These are phyloP conservation scores for Metschnikowia similis DNA, from an alignment of 805 yeast species.

Conservation along the genomic window DNA sequence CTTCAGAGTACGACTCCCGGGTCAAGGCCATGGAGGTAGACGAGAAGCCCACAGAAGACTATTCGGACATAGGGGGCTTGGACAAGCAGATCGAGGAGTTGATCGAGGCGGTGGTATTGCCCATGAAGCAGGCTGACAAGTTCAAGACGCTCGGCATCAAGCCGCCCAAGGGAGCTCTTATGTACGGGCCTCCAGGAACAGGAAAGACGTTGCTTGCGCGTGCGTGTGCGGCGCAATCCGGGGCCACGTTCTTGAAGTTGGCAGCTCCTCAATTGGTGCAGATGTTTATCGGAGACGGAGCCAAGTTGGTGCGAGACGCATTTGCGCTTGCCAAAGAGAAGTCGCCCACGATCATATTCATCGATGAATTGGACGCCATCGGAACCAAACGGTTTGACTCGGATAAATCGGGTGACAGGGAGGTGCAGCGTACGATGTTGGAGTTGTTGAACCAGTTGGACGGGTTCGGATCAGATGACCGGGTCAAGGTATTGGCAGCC, in stretches of 20 bases:
- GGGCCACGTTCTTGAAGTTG: slow-evolving; percentile 20
- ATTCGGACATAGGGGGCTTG: slow-evolving; percentile 95
- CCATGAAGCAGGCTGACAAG: slow-evolving; percentile 21
- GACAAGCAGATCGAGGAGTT: slow-evolving; percentile 41
- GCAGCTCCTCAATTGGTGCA: slow-evolving; percentile 22
- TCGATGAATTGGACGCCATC: slow-evolving; percentile 21
- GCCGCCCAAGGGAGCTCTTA: slow-evolving; percentile 21
- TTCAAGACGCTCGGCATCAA: slow-evolving; percentile 19
- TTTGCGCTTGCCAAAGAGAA: slow-evolving; percentile 21
- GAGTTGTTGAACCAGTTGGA: slow-evolving; percentile 21
- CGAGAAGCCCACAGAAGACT: slow-evolving; percentile 96
- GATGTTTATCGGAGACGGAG: slow-evolving; percentile 22
- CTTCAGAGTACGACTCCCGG: slow-evolving; percentile 95
- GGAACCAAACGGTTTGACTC: slow-evolving; percentile 21
- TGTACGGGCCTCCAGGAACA: slow-evolving; percentile 22
- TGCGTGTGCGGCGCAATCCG: slow-evolving; percentile 20
- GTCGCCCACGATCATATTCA: slow-evolving; percentile 21
- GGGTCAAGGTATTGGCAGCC: slow-evolving; percentile 43
- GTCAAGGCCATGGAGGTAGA: slow-evolving; percentile 99
- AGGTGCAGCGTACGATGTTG: slow-evolving; percentile 21
- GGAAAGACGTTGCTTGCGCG: slow-evolving; percentile 21
- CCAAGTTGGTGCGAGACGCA: slow-evolving; percentile 21
- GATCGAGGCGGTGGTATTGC: slow-evolving; percentile 22
- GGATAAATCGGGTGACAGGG: slow-evolving; percentile 20
- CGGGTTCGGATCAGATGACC: slow-evolving; percentile 19